Evolutionary conservation across 129 eudicot species (phyloP), one percentile per base, ranked within the genome.

Genomic region (Artemisia argyi): DNA sequence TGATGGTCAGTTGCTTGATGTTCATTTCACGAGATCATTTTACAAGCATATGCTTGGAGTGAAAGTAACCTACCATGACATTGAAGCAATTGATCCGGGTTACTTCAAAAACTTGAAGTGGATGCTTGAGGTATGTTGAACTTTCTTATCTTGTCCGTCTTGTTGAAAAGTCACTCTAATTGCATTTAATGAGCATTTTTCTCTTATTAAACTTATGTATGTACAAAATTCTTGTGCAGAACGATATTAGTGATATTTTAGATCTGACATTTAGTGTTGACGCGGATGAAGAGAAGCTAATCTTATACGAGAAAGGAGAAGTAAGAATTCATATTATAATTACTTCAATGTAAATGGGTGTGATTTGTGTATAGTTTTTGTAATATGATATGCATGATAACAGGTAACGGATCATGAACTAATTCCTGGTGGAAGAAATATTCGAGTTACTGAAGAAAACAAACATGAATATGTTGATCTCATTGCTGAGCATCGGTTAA

Each of bases 31-130:
- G 7, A 83, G 99, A 75, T 95, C 99, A 65, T 95, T 95, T 60
- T 95, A 95, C 85, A 95, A 95, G 88, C 99, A 95, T 71, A 95
- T 95, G 30, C 89, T 95, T 62, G 99, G 99, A 48, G 96, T 76
- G 15, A 95, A 95, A 88, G 99, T 95, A 57, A 95, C 99, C 0
- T 95, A 95, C 76, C 99, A 95, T 85, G 99, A 95, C 75, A 95
- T 95, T 54, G 99, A 95, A 82, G 99, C 99, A 11, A 91, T 95
- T 15, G 99, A 95, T 79, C 99, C 99, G 3, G 95, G 83, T 76
- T 90, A 95, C 81, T 95, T 88, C 79, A 95, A 95, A 84, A 95
- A 90, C 76, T 76, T 95, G 79, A 90, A 90, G 81, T 95, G 99
- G 99, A 77, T 90, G 94, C 99, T 95, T 73, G 97, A 95, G 99